Conservation (phyloP, 768 basidiomycete species). For the Rhodosporidiobolus sp. region DNA sequence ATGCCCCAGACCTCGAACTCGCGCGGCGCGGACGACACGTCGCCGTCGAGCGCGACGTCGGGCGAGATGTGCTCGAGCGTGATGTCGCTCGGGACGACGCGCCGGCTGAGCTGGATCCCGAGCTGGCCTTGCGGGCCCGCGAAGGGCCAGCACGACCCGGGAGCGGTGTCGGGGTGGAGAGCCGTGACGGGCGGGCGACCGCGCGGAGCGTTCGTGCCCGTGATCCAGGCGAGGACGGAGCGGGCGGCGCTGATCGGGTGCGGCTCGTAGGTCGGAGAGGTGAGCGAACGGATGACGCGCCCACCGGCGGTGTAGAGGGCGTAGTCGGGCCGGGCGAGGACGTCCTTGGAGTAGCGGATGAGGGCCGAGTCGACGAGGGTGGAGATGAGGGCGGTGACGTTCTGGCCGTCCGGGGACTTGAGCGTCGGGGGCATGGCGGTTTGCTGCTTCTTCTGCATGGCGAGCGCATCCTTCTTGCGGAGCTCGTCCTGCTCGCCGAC, state of each 20-base stretch:
- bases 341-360: slow-evolving; percentile 67
- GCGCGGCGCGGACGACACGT: slow-evolving; percentile 69
- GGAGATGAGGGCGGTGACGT: slow-evolving; percentile 57
- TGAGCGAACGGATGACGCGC: slow-evolving; percentile 73
- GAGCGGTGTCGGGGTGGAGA: slow-evolving; percentile 76
- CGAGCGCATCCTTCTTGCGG: slow-evolving; percentile 27
- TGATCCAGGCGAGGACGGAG: slow-evolving; percentile 51
- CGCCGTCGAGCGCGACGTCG: slow-evolving; percentile 71
- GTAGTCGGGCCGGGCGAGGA: slow-evolving; percentile 75
- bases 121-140: slow-evolving; percentile 71
- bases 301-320: slow-evolving; percentile 81
- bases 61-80: slow-evolving; percentile 83
- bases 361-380: slow-evolving; percentile 75
- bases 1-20: slow-evolving; percentile 89
- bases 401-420: slow-evolving; percentile 27
- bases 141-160: slow-evolving; percentile 94
- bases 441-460: no score
- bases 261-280: slow-evolving; percentile 72
- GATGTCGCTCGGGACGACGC: slow-evolving; percentile 62
- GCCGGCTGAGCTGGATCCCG: slow-evolving; percentile 70
- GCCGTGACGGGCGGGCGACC: slow-evolving; percentile 83
- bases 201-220: slow-evolving; percentile 49
- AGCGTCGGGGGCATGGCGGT: no score
- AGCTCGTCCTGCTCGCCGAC: slow-evolving; percentile 37
- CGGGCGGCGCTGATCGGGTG: slow-evolving; percentile 42